Base-by-base conservation (phyloP, 257 asterid genomes). In the Solanum piurae region DNA sequence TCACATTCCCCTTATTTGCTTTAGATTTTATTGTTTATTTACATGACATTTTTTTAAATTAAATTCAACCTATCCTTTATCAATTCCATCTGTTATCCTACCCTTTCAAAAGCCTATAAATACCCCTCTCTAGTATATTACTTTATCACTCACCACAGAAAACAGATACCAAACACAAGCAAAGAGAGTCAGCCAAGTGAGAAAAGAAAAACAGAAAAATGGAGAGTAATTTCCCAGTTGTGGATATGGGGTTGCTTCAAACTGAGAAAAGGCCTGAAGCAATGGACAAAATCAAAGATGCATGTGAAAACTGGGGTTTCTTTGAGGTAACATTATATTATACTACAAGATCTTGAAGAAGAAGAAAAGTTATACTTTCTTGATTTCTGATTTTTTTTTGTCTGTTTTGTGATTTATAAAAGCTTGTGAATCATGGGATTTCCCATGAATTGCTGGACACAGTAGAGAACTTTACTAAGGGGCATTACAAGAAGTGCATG, bases 231-330 rank as follows among this genome's bases (percentile, higher is more conserved):
- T 94, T 94, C 91, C 97, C 97, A 71, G 80, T 94, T 44, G 89
- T 94, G 55, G 89, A 89, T 90, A 64, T 94, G 96, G 95, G 87
- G 92, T 91, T 91, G 69, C 94, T 94, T 89, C 92, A 94, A 86
- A 93, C 92, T 79, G 97, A 90, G 31, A 94, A 91, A 84, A 94
- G 96, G 86, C 62, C 91, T 69, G 91, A 91, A 5, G 90, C 94
- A 58, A 92, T 94, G 97, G 96, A 90, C 13, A 83, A 83, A 68
- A 94, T 93, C 27, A 88, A 92, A 80, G 95, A 93, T 89, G 97
- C 97, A 85, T 94, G 97, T 85, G 94, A 92, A 83, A 93, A 93
- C 83, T 94, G 96, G 95, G 98, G 96, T 36, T 94, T 93, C 93
- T 94, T 94, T 91, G 97, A 94, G 97, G 97, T 93, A 86, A n/a